phyloP scores from a whole-genome alignment of 2,329 filamentous ascomycete species.

The Cadophora gregata region DNA sequence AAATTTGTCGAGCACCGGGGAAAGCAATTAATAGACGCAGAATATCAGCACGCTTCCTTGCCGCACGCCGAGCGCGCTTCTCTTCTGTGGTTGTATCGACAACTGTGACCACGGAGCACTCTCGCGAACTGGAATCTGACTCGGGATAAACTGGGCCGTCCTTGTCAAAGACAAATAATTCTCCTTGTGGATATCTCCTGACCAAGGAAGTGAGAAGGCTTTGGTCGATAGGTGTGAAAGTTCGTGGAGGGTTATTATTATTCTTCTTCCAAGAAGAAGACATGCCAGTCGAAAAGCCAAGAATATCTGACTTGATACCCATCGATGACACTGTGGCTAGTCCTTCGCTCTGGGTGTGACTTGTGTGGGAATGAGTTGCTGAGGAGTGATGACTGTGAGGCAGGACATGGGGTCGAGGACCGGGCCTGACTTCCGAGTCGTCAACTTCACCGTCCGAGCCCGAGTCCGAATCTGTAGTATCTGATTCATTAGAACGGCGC shows the following conservation, averaged over 20 bases:
- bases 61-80: constrained; percentile 24
- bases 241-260: constrained; percentile 7
- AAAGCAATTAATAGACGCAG: constrained; percentile 46
- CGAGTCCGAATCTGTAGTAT: constrained; percentile 15
- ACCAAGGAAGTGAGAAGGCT: constrained; percentile 35
- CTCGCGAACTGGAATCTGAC: not conserved
- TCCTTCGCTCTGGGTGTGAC: not conserved
- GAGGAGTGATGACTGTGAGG: not conserved
- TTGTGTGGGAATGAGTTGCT: not conserved
- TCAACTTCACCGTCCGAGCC: constrained; percentile 19
- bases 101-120: constrained; percentile 15
- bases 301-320: constrained; percentile 34
- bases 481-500: constrained; percentile 21
- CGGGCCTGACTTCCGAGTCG: constrained; percentile 18
- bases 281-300: constrained; percentile 38
- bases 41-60: constrained; percentile 35
- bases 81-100: constrained; percentile 12
- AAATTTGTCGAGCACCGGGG: constrained; percentile 52
- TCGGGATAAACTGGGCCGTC: constrained; percentile 31
- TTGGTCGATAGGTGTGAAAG: constrained; percentile 34
- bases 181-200: constrained; percentile 39
- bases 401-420: constrained; percentile 26
- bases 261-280: constrained; percentile 33
- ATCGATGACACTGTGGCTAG: not conserved
- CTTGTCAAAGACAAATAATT: constrained; percentile 39